These are phyloP conservation scores for Sordariomycetes sp. DNA, from an alignment of 2,329 filamentous ascomycete genomes.

Conservation along the genomic window DNA sequence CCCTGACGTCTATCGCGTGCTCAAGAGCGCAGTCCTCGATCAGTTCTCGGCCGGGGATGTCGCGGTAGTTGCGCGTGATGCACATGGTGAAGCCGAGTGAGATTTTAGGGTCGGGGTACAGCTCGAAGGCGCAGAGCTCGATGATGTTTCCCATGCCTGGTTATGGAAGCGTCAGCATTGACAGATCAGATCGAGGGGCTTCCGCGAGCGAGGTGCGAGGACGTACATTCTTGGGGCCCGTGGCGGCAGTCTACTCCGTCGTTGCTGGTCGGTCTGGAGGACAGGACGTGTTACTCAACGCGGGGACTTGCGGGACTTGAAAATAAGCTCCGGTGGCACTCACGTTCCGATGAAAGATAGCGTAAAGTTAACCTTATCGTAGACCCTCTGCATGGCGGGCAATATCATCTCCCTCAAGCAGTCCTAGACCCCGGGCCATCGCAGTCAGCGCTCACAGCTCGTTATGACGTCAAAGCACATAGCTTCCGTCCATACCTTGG, in stretches of 20 bases:
- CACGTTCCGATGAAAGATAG: constrained; percentile 83
- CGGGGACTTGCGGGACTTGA: constrained; percentile 5
- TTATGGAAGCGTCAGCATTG: neutral
- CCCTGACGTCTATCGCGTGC: constrained; percentile 75
- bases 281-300: neutral
- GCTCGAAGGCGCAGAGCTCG: constrained; percentile 75
- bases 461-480: neutral
- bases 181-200: neutral
- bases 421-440: constrained; percentile 34
- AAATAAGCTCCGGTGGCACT: constrained; percentile 13
- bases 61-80: constrained; percentile 60
- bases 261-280: constrained; percentile 53
- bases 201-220: neutral
- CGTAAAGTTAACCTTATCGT: constrained; percentile 80
- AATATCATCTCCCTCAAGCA: constrained; percentile 74
- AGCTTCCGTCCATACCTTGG: constrained; percentile 36
- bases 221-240: constrained; percentile 66
- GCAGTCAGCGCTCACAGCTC: neutral
- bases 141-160: constrained; percentile 78
- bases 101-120: constrained; percentile 77
- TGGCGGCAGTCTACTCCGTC: constrained; percentile 84
- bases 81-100: constrained; percentile 93
- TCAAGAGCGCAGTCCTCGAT: constrained; percentile 83
- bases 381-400: constrained; percentile 73
- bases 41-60: constrained; percentile 69